Evolutionary conservation across 805 yeast species (phyloP), one percentile per base, ranked within the genome.

Genomic region (Barnettozyma siamensis): DNA sequence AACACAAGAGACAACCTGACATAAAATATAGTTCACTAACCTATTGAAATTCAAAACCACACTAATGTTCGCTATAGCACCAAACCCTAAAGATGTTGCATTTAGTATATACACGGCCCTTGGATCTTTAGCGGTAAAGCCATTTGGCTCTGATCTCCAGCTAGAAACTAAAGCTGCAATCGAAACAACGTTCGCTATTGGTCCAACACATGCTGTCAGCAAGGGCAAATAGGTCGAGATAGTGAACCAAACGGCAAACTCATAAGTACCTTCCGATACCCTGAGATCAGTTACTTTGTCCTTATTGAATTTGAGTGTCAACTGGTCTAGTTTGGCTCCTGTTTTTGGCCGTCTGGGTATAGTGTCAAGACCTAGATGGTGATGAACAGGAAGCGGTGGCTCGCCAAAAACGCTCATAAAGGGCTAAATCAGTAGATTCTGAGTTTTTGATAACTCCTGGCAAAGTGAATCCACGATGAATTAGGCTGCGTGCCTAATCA

Each of bases 171-270:
- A 67, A 5, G 89, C 86, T 2, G 83, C 78, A 4, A 84, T 66
- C 0, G 91, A 82, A 32, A 80, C 70, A 70, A 84, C 73, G 50
- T 85, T 85, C 7, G 91, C 80, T 21, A 87, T 51, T 0, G 95
- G 95, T 0, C 93, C 94, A 30, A 80, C 53, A 50, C 91, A 83
- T 5, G 91, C 88, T 1, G 89, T 79, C 7, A 82, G 56, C 19
- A 87, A 70, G 0, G 96, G 96, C 48, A 86, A 72, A 50, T 80
- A 79, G 2, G 83, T 72, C 3, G 89, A 78, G 1, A 81, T 60
- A 12, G 72, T 52, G 49, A 82, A 83, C 93, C 94, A 86, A 28
- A 60, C 42, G 12, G 53, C 52, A 27, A 53, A 54, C 15, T 28
- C 12, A 1, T 4, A 6, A 0, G 55, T 35, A 9, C 57, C 57